phyloP scores from a whole-genome alignment of 371 early-diverging fungal genomes.

The Dichotomocladium elegans region DNA sequence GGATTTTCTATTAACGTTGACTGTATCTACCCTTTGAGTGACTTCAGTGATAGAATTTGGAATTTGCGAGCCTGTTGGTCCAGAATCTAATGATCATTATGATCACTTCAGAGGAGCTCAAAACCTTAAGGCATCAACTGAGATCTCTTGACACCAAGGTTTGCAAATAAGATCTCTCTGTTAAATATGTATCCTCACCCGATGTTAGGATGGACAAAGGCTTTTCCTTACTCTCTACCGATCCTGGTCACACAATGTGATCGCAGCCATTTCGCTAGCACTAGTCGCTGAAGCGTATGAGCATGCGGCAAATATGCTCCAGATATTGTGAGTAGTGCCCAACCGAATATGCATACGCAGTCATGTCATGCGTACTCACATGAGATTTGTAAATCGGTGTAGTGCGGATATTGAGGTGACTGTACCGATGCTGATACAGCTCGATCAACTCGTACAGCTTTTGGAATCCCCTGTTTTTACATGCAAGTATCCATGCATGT shows the following conservation, averaged over 20 bases:
- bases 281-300: conserved; percentile 89
- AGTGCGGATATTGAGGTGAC: conserved; percentile 87
- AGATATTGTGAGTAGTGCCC: conserved; percentile 58
- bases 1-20: neutral
- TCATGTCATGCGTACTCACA: neutral
- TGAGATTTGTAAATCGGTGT: no score
- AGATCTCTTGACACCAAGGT: conserved; percentile 63
- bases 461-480: conserved; percentile 93
- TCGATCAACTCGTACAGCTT: conserved; percentile 91
- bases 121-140: conserved; percentile 67
- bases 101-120: conserved; percentile 86
- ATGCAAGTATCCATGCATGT: conserved; percentile 55
- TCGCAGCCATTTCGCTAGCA: conserved; percentile 83
- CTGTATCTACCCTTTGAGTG: neutral
- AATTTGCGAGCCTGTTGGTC: conserved; percentile 89
- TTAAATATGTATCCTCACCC: no score
- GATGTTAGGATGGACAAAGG: conserved; percentile 59
- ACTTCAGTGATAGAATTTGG: conserved; percentile 52
- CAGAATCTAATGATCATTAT: conserved; percentile 90
- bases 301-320: conserved; percentile 72
- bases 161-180: no score
- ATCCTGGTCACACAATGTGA: conserved; percentile 91
- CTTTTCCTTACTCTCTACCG: conserved; percentile 78
- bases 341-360: neutral
- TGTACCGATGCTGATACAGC: conserved; percentile 82